These are phyloP conservation scores for Sordariomycetes sp. DNA, from an alignment of 2,329 filamentous ascomycete genomes.

Conservation along the genomic window DNA sequence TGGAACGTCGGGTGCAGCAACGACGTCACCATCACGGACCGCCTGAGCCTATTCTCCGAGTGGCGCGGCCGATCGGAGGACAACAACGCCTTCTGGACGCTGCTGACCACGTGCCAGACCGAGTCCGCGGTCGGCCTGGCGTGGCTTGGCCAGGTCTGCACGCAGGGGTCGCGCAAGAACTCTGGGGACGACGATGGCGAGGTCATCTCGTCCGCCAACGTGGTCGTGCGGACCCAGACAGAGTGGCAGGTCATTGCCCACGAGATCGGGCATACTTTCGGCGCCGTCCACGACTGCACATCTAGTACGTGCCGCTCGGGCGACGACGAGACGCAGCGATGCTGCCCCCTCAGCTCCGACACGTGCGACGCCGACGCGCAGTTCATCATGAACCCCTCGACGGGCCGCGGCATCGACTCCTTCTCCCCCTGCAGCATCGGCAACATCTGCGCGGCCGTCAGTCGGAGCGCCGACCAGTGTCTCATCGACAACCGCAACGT, in stretches of 20 bases:
- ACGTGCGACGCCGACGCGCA: conserved; percentile 63
- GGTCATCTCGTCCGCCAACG: conserved; percentile 74
- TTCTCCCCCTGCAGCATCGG: conserved; percentile 88
- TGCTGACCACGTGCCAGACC: conserved; percentile 71
- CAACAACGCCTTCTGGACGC: conserved; percentile 83
- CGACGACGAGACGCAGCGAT: conserved; percentile 39
- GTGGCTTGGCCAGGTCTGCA: conserved; percentile 84
- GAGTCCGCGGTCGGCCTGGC: conserved; percentile 78
- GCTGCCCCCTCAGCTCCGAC: conserved; percentile 60
- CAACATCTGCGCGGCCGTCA: conserved; percentile 83
- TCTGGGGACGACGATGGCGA: conserved; percentile 36
- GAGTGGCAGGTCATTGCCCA: conserved; percentile 97
- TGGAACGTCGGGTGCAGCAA: conserved; percentile 74
- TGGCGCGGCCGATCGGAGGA: conserved; percentile 76
- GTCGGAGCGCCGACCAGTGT: conserved; percentile 68
- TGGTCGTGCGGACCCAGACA: conserved; percentile 68
- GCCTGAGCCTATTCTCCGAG: conserved; percentile 74
- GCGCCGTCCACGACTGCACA: conserved; percentile 88
- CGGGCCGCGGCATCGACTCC: conserved; percentile 52
- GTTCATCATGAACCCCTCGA: conserved; percentile 96
- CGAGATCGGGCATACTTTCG: conserved; percentile 88
- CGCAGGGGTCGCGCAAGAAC: conserved; percentile 40
- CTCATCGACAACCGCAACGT: conserved; percentile 79
- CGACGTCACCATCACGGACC: conserved; percentile 53
- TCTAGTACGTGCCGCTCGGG: conserved; percentile 50